Evolutionary conservation across 352 stramenopile genomes (phyloP), one percentile per base, ranked within the genome.

Genomic region (Pythium rishiriense): DNA sequence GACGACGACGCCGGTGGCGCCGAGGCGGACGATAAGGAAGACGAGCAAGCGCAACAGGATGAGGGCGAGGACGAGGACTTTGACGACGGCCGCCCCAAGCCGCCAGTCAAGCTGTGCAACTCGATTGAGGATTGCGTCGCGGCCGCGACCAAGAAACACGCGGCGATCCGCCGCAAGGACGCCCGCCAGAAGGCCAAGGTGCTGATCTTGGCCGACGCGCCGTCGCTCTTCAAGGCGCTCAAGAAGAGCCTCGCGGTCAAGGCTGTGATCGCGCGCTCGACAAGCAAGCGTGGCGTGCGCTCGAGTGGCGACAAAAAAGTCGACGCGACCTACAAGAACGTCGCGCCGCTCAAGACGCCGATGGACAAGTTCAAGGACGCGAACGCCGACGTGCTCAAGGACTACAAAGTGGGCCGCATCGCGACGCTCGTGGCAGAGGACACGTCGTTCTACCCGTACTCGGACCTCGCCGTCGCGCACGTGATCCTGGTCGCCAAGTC

Each of bases 171-270:
- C 12, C 70, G 78, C 35, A 60, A 68, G 22, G 83, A 92, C 46
- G 76, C 75, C 5, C 75, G 81, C 0, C 79, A 89, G 60, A 92
- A 92, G 68, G 74, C 69, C 14, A 88, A 84, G 49, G 79, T 92
- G 51, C 65, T 92, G 63, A 51, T 92, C 28, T 52, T 92, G 11
- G 76, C 77, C 29, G 81, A 90, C 42, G 50, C 72, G 4, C 70
- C 66, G 39, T 77, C 81, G 22, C 42, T 90, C 41, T 76, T 84
- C 63, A 90, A 90, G 64, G 70, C 69, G 24, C 64, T 87, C 48
- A 90, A 90, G 65, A 81, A 73, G 62, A 78, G 74, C 22, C 75
- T 91, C 45, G 67, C 64, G 51, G 77, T 91, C 50, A 83, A 78
- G 22, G 69, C 70, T 1, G 75, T 87, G 60, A 73, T 78, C 50